Evolutionary conservation across 345 rosid species (phyloP).

Genomic region (Eutrema heterophyllum): DNA sequence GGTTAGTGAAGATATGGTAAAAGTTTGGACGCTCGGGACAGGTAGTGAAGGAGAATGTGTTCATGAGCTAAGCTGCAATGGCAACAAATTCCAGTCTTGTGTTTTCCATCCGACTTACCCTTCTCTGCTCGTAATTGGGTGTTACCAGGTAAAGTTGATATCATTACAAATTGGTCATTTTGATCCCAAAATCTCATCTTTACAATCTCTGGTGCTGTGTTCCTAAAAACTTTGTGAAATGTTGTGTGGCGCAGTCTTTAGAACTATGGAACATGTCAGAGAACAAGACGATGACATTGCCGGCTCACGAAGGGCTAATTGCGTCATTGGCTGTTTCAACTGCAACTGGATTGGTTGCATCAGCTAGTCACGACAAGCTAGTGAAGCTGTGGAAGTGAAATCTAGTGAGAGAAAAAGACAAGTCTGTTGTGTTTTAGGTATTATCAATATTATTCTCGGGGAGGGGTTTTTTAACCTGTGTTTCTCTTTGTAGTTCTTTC

Average conservation of each 20-base stretch:
- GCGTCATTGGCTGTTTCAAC: slow-evolving; percentile 76
- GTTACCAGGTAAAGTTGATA: slow-evolving; percentile 68
- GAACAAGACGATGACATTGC: slow-evolving; percentile 69
- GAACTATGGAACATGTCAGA: slow-evolving; percentile 92
- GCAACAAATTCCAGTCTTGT: slow-evolving; percentile 81
- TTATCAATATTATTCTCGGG: background rate
- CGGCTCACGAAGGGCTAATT: slow-evolving; percentile 78
- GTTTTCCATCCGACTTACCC: slow-evolving; percentile 80
- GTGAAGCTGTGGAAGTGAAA: slow-evolving; percentile 89
- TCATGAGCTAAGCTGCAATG: slow-evolving; percentile 85
- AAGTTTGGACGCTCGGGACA: slow-evolving; percentile 85
- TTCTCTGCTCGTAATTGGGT: slow-evolving; percentile 78
- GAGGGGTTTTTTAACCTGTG: background rate
- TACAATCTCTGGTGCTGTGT: background rate
- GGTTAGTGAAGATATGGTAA: slow-evolving; percentile 87
- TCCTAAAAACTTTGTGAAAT: background rate
- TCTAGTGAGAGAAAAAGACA: background rate
- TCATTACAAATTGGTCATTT: background rate
- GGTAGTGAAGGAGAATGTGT: slow-evolving; percentile 88
- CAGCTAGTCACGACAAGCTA: slow-evolving; percentile 88
- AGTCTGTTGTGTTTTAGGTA: slow-evolving; percentile 20
- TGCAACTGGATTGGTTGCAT: slow-evolving; percentile 74
- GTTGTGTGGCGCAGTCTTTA: slow-evolving; percentile 54
- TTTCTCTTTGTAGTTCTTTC: slow-evolving; percentile 7
- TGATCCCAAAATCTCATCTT: background rate